These are phyloP conservation scores for Mortierella sp. DNA, from an alignment of 371 early-diverging fungal genomes.

Conservation along the genomic window DNA sequence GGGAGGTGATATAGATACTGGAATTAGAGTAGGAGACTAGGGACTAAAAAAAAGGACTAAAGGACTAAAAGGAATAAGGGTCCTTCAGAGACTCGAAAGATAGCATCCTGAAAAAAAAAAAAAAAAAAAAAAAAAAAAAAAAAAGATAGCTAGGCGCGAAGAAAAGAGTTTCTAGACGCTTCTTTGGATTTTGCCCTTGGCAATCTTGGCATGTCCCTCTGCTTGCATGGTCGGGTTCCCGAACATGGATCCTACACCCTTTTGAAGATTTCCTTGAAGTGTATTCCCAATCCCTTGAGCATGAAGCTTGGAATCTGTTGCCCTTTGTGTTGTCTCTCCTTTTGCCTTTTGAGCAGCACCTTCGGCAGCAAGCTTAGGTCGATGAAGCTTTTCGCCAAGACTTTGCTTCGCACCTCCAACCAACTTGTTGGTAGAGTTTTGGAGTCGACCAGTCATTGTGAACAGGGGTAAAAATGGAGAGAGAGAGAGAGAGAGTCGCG, in stretches of 20 bases:
- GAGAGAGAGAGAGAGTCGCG: no score
- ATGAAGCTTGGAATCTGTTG: slow-evolving; percentile 25
- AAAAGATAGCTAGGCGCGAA: no score
- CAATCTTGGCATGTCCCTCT: slow-evolving; percentile 54
- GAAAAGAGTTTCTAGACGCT: no score
- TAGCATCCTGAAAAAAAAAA: no score
- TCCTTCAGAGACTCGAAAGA: no score
- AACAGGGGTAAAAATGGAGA: no score
- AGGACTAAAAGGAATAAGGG: no score
- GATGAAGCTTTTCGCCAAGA: slow-evolving; percentile 20
- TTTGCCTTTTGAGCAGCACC: slow-evolving; percentile 37
- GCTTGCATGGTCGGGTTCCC: slow-evolving; percentile 56
- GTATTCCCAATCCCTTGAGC: slow-evolving; percentile 44
- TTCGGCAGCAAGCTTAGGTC: slow-evolving; percentile 24
- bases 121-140: no score
- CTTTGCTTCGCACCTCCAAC: slow-evolving; percentile 41
- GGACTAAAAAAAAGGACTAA: no score
- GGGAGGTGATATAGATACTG: no score
- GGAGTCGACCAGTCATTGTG: slow-evolving; percentile 14
- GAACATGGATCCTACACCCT: slow-evolving; percentile 51
- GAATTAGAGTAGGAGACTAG: no score
- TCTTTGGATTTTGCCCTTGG: slow-evolving; percentile 47
- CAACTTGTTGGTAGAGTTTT: slow-evolving; percentile 27
- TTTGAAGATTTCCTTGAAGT: slow-evolving; percentile 54
- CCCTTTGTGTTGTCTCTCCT: slow-evolving; percentile 22